phyloP scores from a whole-genome alignment of 2,329 filamentous ascomycete genomes.

The Didymella pinodella region DNA sequence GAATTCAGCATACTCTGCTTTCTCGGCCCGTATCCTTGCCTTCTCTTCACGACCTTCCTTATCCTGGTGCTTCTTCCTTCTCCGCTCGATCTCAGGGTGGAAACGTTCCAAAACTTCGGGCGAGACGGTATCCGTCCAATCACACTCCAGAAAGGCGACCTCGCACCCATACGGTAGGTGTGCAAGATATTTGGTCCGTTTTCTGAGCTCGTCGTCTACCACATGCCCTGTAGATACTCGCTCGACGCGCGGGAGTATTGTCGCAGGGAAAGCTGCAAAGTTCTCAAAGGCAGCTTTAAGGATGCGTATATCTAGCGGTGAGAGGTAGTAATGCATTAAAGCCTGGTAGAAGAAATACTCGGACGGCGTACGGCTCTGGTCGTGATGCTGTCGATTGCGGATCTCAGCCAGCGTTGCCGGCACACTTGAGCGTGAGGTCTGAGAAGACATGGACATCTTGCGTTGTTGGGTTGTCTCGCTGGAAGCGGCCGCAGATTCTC shows the following conservation, averaged over 20 bases:
- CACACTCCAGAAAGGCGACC: conserved; percentile 89
- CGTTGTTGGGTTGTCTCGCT: conserved; percentile 27
- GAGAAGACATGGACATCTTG: conserved; percentile 42
- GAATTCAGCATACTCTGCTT: conserved; percentile 75
- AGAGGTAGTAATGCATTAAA: conserved; percentile 86
- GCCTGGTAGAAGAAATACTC: conserved; percentile 90
- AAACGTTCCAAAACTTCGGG: conserved; percentile 79
- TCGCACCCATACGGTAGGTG: conserved; percentile 92
- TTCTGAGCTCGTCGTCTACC: conserved; percentile 83
- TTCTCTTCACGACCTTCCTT: conserved; percentile 89
- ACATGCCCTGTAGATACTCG: conserved; percentile 88
- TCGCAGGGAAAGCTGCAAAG: conserved; percentile 83
- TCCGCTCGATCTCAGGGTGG: conserved; percentile 75
- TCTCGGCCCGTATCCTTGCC: conserved; percentile 81
- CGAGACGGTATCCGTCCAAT: conserved; percentile 90
- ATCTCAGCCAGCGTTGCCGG: conserved; percentile 57
- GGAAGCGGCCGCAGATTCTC: conserved; percentile 21
- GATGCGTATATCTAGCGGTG: conserved; percentile 89
- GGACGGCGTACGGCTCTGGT: conserved; percentile 55
- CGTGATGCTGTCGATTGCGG: conserved; percentile 55
- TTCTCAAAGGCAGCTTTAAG: conserved; percentile 87
- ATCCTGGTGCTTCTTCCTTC: conserved; percentile 79
- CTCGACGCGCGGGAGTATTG: conserved; percentile 85
- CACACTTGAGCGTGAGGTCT: conserved; percentile 46
- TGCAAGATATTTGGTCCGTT: conserved; percentile 83